Evolutionary conservation across 1,284 basidiomycete species (phyloP).

Genomic region (Leccinum angustisporum): DNA sequence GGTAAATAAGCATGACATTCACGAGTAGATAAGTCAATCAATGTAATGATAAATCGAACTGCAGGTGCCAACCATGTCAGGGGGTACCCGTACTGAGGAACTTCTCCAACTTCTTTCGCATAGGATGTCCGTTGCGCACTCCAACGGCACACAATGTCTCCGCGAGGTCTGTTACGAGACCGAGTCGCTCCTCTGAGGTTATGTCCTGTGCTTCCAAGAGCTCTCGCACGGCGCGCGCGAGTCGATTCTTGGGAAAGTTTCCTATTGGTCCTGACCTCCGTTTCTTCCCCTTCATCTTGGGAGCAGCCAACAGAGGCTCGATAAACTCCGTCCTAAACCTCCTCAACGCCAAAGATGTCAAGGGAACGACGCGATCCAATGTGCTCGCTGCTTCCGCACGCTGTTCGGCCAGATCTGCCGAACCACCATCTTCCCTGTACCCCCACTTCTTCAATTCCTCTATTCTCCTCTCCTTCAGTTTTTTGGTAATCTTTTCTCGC

Average conservation of each 20-base stretch:
- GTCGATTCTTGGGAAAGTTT: conserved; percentile 57
- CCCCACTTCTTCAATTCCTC: conserved; percentile 73
- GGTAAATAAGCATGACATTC: conserved; percentile 2
- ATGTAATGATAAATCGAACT: conserved; percentile 3
- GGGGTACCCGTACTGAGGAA: conserved; percentile 31
- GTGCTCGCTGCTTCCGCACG: conserved; percentile 72
- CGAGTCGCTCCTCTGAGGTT: conserved; percentile 45
- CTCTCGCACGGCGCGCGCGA: conserved; percentile 64
- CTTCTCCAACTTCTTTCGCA: conserved; percentile 66
- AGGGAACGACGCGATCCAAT: conserved; percentile 60
- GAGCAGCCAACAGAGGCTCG: conserved; percentile 64
- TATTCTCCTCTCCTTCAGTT: conserved; percentile 54
- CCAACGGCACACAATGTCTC: conserved; percentile 52
- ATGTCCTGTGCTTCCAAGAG: conserved; percentile 54
- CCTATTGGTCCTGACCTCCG: conserved; percentile 37
- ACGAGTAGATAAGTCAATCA: conserved; percentile 6
- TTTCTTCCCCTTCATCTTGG: conserved; percentile 57
- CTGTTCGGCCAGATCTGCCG: conserved; percentile 58
- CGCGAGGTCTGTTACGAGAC: conserved; percentile 51
- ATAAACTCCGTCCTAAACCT: conserved; percentile 70
- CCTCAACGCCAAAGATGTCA: conserved; percentile 62
- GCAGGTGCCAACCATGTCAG: background rate
- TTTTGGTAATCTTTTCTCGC: conserved; percentile 56
- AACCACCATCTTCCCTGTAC: conserved; percentile 50
- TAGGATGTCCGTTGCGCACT: conserved; percentile 58